Percentiles rank a stretch among this genome's conserved stretches.
These are phyloP conservation scores for Fraxinus floribunda DNA, from an alignment of 305 asterid genomes.

Conservation along the genomic window DNA sequence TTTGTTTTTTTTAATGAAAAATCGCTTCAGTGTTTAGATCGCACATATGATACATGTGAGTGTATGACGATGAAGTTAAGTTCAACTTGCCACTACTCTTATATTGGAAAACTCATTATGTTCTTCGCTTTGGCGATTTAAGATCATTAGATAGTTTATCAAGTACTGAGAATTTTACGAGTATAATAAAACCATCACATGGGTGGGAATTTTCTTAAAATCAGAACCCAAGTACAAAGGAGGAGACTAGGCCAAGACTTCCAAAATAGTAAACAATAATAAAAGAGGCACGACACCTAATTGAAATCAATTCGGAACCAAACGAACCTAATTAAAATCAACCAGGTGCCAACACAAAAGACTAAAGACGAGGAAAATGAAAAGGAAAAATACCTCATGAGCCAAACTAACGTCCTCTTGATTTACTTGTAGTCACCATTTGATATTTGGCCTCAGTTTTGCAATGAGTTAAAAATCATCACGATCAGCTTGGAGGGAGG, in stretches of 20 bases:
- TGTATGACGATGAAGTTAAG: background rate
- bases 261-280: background rate
- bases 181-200: background rate
- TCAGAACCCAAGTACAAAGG: background rate
- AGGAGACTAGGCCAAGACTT: background rate
- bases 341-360: background rate
- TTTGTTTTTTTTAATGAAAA: background rate
- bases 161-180: background rate
- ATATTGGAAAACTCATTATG: background rate
- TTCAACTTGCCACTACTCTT: background rate
- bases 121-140: background rate
- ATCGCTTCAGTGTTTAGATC: background rate
- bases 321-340: background rate
- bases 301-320: background rate
- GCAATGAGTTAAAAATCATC: background rate
- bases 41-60: background rate
- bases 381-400: background rate
- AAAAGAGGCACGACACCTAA: background rate
- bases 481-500: background rate
- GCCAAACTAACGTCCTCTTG: background rate
- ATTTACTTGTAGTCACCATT: background rate
- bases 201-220: background rate
- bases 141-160: background rate
- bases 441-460: background rate
- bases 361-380: background rate